Base-by-base conservation (phyloP, 2,329 filamentous ascomycete genomes). In the Botryotinia calthae region DNA sequence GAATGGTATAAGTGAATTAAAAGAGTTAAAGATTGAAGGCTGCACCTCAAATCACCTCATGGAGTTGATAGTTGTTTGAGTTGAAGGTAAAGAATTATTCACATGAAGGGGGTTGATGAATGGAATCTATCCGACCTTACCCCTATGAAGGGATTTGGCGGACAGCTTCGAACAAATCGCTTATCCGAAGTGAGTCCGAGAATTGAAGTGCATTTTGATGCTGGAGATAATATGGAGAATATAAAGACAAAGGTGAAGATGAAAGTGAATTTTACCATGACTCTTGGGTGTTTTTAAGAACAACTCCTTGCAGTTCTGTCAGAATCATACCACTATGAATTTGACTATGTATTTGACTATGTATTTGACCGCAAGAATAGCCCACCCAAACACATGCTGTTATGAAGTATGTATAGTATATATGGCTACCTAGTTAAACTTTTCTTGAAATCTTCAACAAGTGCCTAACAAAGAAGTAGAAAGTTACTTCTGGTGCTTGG, bases 41-140 rank as follows among this genome's bases (percentile, higher is more conserved):
- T 10, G 46, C n/a, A 31, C 4, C 9, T 6, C 10, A 20, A 20
- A 20, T 37, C 31, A 51, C 0, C 20, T 20, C 20, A n/a, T 51
- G 1, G 2, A 14, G 6, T 18, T 5, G 12, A 12, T 18, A 1
- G 16, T 10, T 51, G 14, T 18, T 20, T 0, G 25, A 37, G 22
- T 37, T 66, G 44, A 66, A 66, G 16, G 31, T 51, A 5, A 20
- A 9, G 16, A 37, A 8, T n/a, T 18, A 22, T 66, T 51, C 7
- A 65, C 46, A 65, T 66, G 31, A 40, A 51, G 44, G 63, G 44
- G 31, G n/a, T 65, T 48, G 44, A 65, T 65, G 63, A 34, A 48
- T 16, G 4, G 6, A 48, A 14, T 65, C 10, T 48, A 22, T 16
- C 22, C 22, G 42, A 48, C 28, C 63, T 34, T 14, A 48, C 42